Base-by-base conservation (phyloP, 139 green algal species). In the Chlorella vulgaris region DNA sequence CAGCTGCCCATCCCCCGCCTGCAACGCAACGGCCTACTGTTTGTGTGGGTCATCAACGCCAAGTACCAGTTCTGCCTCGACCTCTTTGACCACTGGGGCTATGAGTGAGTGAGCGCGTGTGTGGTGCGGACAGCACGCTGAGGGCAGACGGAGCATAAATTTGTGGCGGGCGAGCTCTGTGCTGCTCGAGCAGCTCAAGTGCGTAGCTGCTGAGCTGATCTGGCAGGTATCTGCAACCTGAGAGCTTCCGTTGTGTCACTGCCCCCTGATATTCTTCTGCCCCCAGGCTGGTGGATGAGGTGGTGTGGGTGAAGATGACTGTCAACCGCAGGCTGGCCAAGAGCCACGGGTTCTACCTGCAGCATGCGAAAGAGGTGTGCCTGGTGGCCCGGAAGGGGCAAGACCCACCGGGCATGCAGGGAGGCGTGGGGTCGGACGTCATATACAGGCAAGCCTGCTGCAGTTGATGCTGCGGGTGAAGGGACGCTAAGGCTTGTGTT, bases 251-350 rank as follows among this genome's bases (percentile, higher is more conserved):
- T 58, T 58, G 13, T 58, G 15, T 10, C 47, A 58, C 13, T 58
- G 47, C 13, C 15, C 47, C 47, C 10, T 24, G 47, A 15, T 15
- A 24, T 58, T 58, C 47, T 58, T 58, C 10, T 15, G 13, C 47
- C 13, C 47, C 47, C 86, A 95, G 92, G 67, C 43, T 98, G 38
- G 94, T 98, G n/a, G 95, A 98, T 71, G 94, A 98, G 82, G 90
- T 98, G 40, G 95, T 97, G 43, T 98, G 95, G 95, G 94, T 98
- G 36, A 98, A 98, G 87, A 93, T 95, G 88, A 98, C 95, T 4
- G 93, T 97, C 61, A 97, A 97, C 77, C 81, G 94, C 29, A 87
- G 95, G 22, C 84, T 98, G 85, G 93, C 93, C 68, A 98, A 98
- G 83, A 93, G 85, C 61, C 95, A 98, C 87, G 95, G 95, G 29